Conservation (phyloP, 495 filamentous ascomycete species). For the Haplographium delicatum region DNA sequence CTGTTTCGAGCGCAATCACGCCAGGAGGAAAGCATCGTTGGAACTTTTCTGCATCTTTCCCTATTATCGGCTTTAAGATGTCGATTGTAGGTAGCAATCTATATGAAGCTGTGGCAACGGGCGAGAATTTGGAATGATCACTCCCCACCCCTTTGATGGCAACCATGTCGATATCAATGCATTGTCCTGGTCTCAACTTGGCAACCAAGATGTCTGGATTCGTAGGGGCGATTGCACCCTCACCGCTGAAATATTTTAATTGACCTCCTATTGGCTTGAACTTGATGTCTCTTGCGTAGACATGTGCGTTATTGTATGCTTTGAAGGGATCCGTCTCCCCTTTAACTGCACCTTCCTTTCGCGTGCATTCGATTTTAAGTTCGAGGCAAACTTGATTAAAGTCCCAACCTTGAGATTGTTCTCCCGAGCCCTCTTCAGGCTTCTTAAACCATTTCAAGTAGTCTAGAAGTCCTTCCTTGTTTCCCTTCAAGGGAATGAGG, state of each 20-base stretch:
- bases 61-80: slow-evolving; percentile 76
- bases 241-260: slow-evolving; percentile 56
- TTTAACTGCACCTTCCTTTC: slow-evolving; percentile 61
- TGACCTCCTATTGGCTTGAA: slow-evolving; percentile 75
- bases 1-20: slow-evolving; percentile 73
- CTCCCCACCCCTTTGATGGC: slow-evolving; percentile 89
- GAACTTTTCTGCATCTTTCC: slow-evolving; percentile 83
- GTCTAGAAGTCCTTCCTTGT: slow-evolving; percentile 65
- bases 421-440: slow-evolving; percentile 48
- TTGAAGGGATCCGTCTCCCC: slow-evolving; percentile 75
- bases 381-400: slow-evolving; percentile 73
- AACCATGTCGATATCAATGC: slow-evolving; percentile 76
- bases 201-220: slow-evolving; percentile 93
- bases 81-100: slow-evolving; percentile 81
- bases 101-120: slow-evolving; percentile 91
- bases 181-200: slow-evolving; percentile 89
- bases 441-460: slow-evolving; percentile 69
- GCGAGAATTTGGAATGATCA: slow-evolving; percentile 97
- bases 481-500: slow-evolving; percentile 80
- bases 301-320: slow-evolving; percentile 75
- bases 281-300: slow-evolving; percentile 78
- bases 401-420: slow-evolving; percentile 51
- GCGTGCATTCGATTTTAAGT: slow-evolving; percentile 70
- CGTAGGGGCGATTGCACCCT: slow-evolving; percentile 62
- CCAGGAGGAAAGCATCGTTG: slow-evolving; percentile 83